A percentile compares a stretch with the other conserved stretches of the same genome.
These are phyloP conservation scores for Malus hybrid DNA, from an alignment of 331 rosid genomes.

Conservation along the genomic window DNA sequence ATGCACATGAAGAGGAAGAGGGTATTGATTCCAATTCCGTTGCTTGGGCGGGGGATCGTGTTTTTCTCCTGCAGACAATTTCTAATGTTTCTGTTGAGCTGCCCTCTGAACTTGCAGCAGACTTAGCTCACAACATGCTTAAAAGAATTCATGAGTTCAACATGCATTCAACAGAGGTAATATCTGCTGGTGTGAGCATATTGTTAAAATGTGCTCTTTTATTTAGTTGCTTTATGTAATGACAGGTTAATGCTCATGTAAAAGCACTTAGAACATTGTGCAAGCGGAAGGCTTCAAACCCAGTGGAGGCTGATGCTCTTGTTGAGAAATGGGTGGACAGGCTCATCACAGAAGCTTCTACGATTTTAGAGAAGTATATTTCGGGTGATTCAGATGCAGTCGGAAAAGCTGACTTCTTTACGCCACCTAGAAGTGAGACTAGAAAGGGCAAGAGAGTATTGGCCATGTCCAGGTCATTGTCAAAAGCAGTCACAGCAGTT, in stretches of 20 bases:
- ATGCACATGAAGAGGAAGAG: constrained; percentile 33
- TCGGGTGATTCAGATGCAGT: constrained; percentile 32
- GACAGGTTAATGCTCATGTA: constrained; percentile 86
- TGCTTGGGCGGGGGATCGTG: constrained; percentile 90
- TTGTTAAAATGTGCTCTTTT: neutral
- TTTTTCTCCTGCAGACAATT: constrained; percentile 84
- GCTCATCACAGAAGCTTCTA: constrained; percentile 48
- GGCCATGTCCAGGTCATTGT: constrained; percentile 38
- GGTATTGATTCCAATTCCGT: constrained; percentile 42
- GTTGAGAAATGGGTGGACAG: constrained; percentile 56
- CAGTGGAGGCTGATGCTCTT: constrained; percentile 46
- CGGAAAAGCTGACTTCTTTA: constrained; percentile 31
- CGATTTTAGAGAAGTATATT: constrained; percentile 56
- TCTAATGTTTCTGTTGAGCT: constrained; percentile 84
- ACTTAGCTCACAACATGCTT: constrained; percentile 72
- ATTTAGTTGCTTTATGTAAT: constrained; percentile 19
- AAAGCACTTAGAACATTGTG: constrained; percentile 77
- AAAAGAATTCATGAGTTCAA: constrained; percentile 61
- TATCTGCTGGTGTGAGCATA: neutral
- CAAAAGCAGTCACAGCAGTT: constrained; percentile 63
- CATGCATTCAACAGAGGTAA: constrained; percentile 94
- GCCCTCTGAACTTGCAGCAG: constrained; percentile 75
- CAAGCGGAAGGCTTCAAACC: constrained; percentile 62
- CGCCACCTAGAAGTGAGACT: constrained; percentile 62
- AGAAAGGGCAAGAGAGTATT: constrained; percentile 45